Evolutionary conservation across 2,329 filamentous ascomycete genomes (phyloP).

Genomic region (Diplodia intermedia): DNA sequence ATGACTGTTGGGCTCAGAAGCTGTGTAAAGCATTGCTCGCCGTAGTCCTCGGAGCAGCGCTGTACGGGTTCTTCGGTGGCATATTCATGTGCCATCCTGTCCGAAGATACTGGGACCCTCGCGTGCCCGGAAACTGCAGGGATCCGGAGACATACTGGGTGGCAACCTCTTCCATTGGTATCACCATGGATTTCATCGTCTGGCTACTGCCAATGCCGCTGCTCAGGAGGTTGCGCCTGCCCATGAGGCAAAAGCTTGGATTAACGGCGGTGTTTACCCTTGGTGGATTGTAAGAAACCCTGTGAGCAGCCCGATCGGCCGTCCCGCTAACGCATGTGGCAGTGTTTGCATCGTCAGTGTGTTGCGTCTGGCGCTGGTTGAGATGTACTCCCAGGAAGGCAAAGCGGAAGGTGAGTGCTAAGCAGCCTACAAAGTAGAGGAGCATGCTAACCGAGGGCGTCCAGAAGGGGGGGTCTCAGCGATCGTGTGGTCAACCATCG

Average conservation of each 20-base stretch:
- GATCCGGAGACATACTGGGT: slow-evolving; percentile 43
- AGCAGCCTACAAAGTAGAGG: too few species aligned
- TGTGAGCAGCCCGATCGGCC: neutral
- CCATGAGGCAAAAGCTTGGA: slow-evolving; percentile 45
- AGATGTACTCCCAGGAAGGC: slow-evolving; percentile 41
- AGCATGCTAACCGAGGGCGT: neutral
- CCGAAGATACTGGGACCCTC: slow-evolving; percentile 44
- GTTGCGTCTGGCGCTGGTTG: slow-evolving; percentile 44
- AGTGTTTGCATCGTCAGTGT: slow-evolving; percentile 46
- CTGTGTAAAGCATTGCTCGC: slow-evolving; percentile 42
- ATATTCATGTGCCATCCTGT: slow-evolving; percentile 46
- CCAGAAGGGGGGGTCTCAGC: slow-evolving; percentile 18
- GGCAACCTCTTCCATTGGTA: slow-evolving; percentile 43
- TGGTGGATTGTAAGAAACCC: slow-evolving; percentile 46
- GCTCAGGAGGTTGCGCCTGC: slow-evolving; percentile 44
- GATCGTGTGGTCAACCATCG: slow-evolving; percentile 59
- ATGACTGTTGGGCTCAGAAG: slow-evolving; percentile 43
- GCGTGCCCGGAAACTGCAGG: slow-evolving; percentile 42
- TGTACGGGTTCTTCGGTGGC: slow-evolving; percentile 44
- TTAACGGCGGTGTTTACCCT: slow-evolving; percentile 48
- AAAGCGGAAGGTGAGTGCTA: slow-evolving; percentile 1
- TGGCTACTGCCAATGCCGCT: slow-evolving; percentile 44
- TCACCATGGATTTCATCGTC: slow-evolving; percentile 44
- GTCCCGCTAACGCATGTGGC: neutral
- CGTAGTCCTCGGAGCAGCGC: slow-evolving; percentile 39